Evolutionary conservation across 768 basidiomycete genomes (phyloP), one percentile per base, ranked within the genome.

Genomic region (Suillus americanus): DNA sequence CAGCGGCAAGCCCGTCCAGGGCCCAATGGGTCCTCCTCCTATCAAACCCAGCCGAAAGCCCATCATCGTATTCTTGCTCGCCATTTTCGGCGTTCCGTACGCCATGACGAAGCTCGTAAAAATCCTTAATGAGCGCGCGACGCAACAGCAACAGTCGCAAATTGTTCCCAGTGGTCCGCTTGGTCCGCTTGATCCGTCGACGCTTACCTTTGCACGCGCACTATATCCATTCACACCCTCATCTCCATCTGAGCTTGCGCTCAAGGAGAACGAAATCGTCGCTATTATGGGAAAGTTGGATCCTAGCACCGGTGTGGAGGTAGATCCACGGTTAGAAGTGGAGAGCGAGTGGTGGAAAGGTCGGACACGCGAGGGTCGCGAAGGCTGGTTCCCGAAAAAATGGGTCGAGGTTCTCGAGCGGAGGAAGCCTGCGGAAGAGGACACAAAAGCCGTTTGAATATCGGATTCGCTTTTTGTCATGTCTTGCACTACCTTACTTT

Each of bases 321-420:
- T 90, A 5, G 87, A 91, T 67, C 86, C 89, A 3, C 78, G 89
- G 28, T 79, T 89, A 23, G 82, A 87, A 62, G 74, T 79, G 30
- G 79, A 81, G 63, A 86, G 82, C 5, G 95, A 95, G 64, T 99
- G 96, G 96, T 98, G 95, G 95, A 89, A 88, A 75, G 96, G 96
- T 1, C 83, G 96, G 54, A 95, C 92, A 65, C 82, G 96, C 64
- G 95, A 97, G 68, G 96, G 96, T 0, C 82, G 90, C 68, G 89
- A 92, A 69, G 96, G 96, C 0, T 99, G 95, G 94, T 97, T 99
- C 83, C 96, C 96, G 2, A 85, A 81, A 64, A 94, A 91, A 68
- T 96, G 91, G 85, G 94, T 96, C 4, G 86, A 94, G 74, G 80
- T 91, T 4, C 75, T 92, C 63, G 86, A 83, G 71, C 80, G 83